phyloP scores from a whole-genome alignment of 1,284 basidiomycete species.

The Ustilago hordei region DNA sequence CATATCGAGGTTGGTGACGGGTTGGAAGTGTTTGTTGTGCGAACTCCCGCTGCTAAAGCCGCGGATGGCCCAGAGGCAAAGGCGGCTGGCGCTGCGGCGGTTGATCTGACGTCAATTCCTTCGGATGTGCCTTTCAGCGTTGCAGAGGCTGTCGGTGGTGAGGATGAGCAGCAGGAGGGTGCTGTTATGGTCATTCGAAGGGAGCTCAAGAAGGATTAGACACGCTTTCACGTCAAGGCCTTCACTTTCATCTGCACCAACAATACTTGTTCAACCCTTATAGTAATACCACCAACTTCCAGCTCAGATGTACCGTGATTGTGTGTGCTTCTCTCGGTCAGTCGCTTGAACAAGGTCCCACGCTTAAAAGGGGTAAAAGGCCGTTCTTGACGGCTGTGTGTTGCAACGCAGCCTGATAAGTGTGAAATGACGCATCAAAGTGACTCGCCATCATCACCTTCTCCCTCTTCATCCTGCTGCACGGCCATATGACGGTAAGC shows the following conservation, averaged over 20 bases:
- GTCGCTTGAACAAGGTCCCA: not conserved
- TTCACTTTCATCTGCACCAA: not conserved
- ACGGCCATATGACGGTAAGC: conserved; percentile 5
- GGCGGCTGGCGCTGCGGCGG: conserved; percentile 35
- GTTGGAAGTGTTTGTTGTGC: conserved; percentile 67
- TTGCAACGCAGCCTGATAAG: not conserved
- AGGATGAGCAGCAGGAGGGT: conserved; percentile 62
- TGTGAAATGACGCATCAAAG: conserved; percentile 2
- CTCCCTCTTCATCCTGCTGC: conserved; percentile 7
- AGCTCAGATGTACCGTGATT: not conserved
- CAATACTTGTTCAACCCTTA: conserved; percentile 1
- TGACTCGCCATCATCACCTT: conserved; percentile 9
- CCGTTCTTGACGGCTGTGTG: not conserved
- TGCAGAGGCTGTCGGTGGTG: conserved; percentile 64
- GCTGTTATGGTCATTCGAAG: conserved; percentile 66
- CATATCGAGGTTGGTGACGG: conserved; percentile 69
- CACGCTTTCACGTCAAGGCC: not conserved
- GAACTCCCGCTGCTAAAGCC: conserved; percentile 19
- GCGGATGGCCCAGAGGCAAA: conserved; percentile 1
- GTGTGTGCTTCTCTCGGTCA: not conserved
- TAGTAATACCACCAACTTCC: conserved; percentile 18
- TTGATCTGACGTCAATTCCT: conserved; percentile 44
- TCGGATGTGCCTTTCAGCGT: conserved; percentile 54
- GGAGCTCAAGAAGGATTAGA: conserved; percentile 68
- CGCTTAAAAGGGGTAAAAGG: not conserved